These are phyloP conservation scores for Endocarpon pusillum DNA, from an alignment of 495 filamentous ascomycete genomes.

Conservation along the genomic window DNA sequence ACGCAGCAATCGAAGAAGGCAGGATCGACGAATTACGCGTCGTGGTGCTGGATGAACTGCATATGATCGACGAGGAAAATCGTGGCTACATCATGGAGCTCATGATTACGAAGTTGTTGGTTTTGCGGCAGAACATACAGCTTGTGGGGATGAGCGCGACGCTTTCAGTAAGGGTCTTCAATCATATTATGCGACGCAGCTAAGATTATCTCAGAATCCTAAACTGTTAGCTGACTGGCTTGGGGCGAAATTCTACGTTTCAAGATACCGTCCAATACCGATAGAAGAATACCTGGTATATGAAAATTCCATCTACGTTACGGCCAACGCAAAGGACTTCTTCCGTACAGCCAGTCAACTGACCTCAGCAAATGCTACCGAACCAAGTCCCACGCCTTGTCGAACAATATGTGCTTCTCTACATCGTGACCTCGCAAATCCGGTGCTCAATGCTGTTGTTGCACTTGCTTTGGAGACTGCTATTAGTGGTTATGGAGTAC, in stretches of 20 bases:
- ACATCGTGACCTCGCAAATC: constrained; percentile 43
- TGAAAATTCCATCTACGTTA: constrained; percentile 51
- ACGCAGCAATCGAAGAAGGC: constrained; percentile 56
- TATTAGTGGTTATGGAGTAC: constrained; percentile 46
- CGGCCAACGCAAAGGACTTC: constrained; percentile 42
- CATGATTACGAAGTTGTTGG: constrained; percentile 60
- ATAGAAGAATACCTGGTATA: constrained; percentile 65
- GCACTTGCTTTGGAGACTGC: constrained; percentile 51
- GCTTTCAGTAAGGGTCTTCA: constrained; percentile 35
- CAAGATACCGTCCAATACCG: constrained; percentile 55
- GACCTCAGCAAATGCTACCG: constrained; percentile 17
- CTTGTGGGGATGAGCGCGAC: constrained; percentile 78
- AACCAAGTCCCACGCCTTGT: constrained; percentile 21
- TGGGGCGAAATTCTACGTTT: constrained; percentile 52
- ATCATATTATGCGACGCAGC: not conserved
- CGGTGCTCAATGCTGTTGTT: constrained; percentile 52
- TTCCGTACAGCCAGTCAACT: constrained; percentile 43
- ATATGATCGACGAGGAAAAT: constrained; percentile 67
- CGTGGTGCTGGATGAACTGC: constrained; percentile 64
- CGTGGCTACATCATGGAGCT: constrained; percentile 70
- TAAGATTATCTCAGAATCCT: constrained; percentile 35
- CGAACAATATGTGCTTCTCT: constrained; percentile 35
- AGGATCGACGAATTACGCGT: constrained; percentile 44
- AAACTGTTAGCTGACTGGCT: constrained; percentile 55
- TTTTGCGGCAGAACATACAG: constrained; percentile 51